phyloP scores from a whole-genome alignment of 352 stramenopile species.

The Globisporangium barbulae region DNA sequence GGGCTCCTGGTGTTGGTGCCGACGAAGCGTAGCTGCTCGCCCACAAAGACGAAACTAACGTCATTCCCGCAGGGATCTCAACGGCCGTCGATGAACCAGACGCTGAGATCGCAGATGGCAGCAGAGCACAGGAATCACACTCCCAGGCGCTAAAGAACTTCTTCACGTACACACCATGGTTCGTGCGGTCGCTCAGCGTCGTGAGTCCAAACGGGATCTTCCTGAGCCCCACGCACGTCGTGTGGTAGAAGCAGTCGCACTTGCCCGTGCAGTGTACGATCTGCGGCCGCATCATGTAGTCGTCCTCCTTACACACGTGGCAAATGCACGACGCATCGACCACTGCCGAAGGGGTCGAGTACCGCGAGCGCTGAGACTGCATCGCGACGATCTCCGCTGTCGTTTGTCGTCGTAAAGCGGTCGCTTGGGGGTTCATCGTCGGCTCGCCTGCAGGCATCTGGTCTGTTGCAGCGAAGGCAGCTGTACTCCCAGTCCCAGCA shows the following conservation, averaged over 20 bases:
- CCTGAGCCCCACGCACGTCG: conserved; percentile 66
- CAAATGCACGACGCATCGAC: conserved; percentile 35
- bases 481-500: not conserved
- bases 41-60: conserved; percentile 43
- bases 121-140: conserved; percentile 50
- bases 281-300: conserved; percentile 82
- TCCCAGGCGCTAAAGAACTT: conserved; percentile 84
- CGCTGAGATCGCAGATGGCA: not conserved
- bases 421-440: conserved; percentile 13
- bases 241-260: conserved; percentile 66
- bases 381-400: conserved; percentile 74
- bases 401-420: conserved; percentile 38
- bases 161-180: conserved; percentile 75
- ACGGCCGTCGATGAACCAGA: not conserved
- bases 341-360: conserved; percentile 31
- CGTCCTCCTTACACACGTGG: conserved; percentile 64
- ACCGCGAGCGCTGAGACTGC: conserved; percentile 57
- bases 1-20: not conserved
- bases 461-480: conserved; percentile 3
- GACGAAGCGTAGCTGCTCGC: conserved; percentile 15
- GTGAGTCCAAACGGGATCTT: conserved; percentile 82
- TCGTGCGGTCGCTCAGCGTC: conserved; percentile 79
- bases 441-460: conserved; percentile 19
- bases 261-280: conserved; percentile 51
- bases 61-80: conserved; percentile 41